Evolutionary conservation across 176 grass and related monocot genomes (phyloP), one percentile per base, ranked within the genome.

Genomic region (Carex parvula): DNA sequence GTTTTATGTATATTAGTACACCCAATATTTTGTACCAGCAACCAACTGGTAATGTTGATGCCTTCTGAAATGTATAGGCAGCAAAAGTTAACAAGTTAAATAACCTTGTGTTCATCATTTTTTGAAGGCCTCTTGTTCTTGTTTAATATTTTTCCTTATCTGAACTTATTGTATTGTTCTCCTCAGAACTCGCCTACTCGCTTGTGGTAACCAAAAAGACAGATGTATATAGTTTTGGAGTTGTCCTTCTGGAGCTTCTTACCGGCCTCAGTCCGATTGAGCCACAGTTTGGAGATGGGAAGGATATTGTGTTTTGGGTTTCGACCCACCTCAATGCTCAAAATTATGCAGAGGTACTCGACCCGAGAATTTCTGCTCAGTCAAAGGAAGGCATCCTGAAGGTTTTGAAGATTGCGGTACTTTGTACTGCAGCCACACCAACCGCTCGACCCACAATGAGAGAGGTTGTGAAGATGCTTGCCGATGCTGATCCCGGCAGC

Each of bases 221-320:
- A 50, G 94, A 97, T 83, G 92, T 97, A 37, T 97, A 97, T 80
- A 97, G 94, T 78, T 97, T 91, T 52, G 94, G 92, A 41, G 90
- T 97, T 0, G 94, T 97, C 63, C 82, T 97, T 24, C 89, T 97
- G 56, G 94, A 97, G 88, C 80, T 97, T 50, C 46, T 91, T 26
- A 97, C 92, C 1, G 89, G 95, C 20, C 81, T 83, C 58, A 88
- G 78, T 86, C 92, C 95, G 1, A 92, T 97, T 17, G 94, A 97
- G 55, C n/a, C 73, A 33, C 55, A 76, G 32, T 97, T 92, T 70
- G 94, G 94, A 7, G 94, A 97, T 58, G 90, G 78, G 21, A 94
- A 85, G 61, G 94, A 92, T 91, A 92, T 97, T 70, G 92, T 97
- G 20, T 89, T 39, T 65, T 97, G 94, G 94, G 72, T 97, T 14